Evolutionary conservation across 495 filamentous ascomycete species (phyloP).

Genomic region (Umbilicaria muhlenbergii): DNA sequence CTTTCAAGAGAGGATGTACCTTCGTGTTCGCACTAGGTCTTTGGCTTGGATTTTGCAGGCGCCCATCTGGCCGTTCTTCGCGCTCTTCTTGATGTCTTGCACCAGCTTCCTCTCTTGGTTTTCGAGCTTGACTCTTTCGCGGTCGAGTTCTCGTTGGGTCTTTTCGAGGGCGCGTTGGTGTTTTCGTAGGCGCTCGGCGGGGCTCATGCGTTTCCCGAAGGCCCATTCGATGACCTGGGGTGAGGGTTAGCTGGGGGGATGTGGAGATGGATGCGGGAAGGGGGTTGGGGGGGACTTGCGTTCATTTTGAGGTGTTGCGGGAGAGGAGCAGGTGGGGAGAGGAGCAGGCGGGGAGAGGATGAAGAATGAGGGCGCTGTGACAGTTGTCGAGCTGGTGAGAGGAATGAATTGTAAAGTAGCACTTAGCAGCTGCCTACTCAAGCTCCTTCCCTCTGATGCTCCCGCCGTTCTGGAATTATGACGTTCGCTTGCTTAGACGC

Average conservation of each 20-base stretch:
- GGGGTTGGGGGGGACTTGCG: slow-evolving; percentile 22
- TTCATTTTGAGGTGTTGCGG: too few species aligned
- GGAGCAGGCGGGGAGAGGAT: background rate
- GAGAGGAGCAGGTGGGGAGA: background rate
- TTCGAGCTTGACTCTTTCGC: slow-evolving; percentile 86
- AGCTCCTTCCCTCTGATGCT: background rate
- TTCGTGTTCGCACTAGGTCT: slow-evolving; percentile 81
- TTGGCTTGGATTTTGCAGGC: slow-evolving; percentile 96
- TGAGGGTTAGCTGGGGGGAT: slow-evolving; percentile 10
- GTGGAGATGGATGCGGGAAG: slow-evolving; percentile 3
- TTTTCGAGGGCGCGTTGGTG: slow-evolving; percentile 94
- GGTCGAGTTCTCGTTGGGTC: slow-evolving; percentile 88
- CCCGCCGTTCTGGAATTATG: too few species aligned
- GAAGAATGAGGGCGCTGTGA: background rate
- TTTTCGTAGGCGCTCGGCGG: slow-evolving; percentile 87
- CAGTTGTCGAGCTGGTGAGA: background rate
- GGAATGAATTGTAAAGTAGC: slow-evolving; percentile 2
- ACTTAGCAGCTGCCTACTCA: slow-evolving; percentile 2
- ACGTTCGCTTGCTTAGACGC: too few species aligned
- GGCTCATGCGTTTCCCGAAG: slow-evolving; percentile 96
- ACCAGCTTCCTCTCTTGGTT: slow-evolving; percentile 97
- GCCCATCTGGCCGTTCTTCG: slow-evolving; percentile 92
- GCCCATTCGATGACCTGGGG: slow-evolving; percentile 89
- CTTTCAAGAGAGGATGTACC: slow-evolving; percentile 29
- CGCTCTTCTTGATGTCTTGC: slow-evolving; percentile 89